Evolutionary conservation across 805 yeast genomes (phyloP).

Genomic region (Yarrowia sp.): DNA sequence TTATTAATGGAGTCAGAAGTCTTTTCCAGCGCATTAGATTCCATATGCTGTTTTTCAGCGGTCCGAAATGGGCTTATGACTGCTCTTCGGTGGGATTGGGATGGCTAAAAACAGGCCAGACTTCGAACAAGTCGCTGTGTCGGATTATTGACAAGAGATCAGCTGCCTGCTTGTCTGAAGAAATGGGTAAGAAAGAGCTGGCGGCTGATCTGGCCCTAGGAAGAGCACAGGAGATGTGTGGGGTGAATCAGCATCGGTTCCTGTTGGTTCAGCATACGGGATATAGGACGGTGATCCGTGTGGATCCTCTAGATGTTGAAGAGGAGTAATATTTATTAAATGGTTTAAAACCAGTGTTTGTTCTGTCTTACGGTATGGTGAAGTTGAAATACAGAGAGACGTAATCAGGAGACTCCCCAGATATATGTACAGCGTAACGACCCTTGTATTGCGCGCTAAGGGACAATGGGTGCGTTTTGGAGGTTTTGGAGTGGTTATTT

Average conservation of each 20-base stretch:
- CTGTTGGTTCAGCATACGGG: conserved; percentile 12
- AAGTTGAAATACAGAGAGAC: no score
- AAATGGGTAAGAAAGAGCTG: conserved; percentile 3
- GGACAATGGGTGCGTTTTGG: no score
- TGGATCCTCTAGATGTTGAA: not conserved
- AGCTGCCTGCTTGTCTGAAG: not conserved
- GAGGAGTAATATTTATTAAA: no score
- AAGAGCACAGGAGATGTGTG: conserved; percentile 14
- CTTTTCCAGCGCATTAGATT: conserved; percentile 5
- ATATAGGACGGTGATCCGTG: not conserved
- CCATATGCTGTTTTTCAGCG: conserved; percentile 10
- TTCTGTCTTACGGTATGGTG: no score
- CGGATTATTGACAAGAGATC: conserved; percentile 1
- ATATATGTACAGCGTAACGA: no score
- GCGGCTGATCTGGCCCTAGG: conserved; percentile 13
- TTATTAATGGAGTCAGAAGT: not conserved
- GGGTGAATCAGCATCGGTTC: conserved; percentile 8
- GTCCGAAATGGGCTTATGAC: conserved; percentile 3
- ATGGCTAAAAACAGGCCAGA: conserved; percentile 23
- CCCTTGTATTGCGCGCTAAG: no score
- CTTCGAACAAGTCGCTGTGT: not conserved
- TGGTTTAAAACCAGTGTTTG: no score
- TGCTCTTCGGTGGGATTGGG: conserved; percentile 12
- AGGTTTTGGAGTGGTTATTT: no score
- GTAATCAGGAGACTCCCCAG: no score